Base-by-base conservation (phyloP, 1,284 basidiomycete species). In the Binderoboletus segoi region DNA sequence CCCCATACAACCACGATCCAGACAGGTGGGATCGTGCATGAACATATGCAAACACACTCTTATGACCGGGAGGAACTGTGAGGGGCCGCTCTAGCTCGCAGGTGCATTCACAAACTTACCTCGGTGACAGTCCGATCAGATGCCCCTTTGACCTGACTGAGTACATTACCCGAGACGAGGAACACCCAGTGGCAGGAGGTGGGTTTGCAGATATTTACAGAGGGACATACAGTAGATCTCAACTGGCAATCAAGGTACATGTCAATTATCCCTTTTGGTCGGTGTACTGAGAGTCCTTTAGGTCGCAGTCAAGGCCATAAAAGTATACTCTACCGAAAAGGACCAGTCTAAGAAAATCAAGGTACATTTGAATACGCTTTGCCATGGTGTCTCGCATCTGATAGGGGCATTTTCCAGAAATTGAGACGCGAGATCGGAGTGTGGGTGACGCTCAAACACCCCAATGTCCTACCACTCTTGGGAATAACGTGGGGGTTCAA, bases 301-400 rank as follows among this genome's bases (percentile, higher is more conserved):
- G 59, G 48, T 60, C 15, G 59, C 53, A n/a, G 50, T 61, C 21
- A 61, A 61, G 32, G 42, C 43, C 16, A 57, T 61, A 32, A 53
- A 45, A 20, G 37, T 44, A 20, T 61, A 53, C 33, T 35, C 33
- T 35, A 30, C 47, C 13, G 21, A 16, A 24, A 54, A 48, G 4
- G n/a, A 57, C 23, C 18, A 28, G n/a, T 4, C 18, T 8, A 53
- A 61, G 53, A 49, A 47, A 51, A 24, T 10, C 30, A 56, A 48
- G 6, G 59, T 60, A 7, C 20, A 8, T 12, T 11, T 13, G 20
- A 16, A n/a, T 37, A 8, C 16, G 8, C 13, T 38, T 13, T 11
- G 2, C 6, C 37, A 38, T 33, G 3, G 37, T 11, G 15, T 20
- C 4, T 4, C 3, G 51, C 24, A 6, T 10, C 35, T 43, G 35